Percentiles rank a stretch among this genome's conserved stretches.
These are phyloP conservation scores for Calocybe gangraenosa DNA, from an alignment of 768 basidiomycete species.

Conservation along the genomic window DNA sequence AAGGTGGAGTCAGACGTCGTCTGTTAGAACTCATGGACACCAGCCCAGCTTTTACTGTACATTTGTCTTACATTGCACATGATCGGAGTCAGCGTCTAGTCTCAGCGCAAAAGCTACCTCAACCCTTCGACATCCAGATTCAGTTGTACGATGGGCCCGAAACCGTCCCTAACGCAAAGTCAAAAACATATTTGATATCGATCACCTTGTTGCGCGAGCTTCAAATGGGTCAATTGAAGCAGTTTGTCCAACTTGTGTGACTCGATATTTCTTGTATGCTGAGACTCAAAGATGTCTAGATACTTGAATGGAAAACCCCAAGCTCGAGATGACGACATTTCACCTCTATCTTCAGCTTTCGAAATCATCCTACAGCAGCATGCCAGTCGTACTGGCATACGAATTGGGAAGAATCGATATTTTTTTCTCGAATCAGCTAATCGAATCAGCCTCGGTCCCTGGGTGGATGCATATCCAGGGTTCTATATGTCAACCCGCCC, in stretches of 20 bases:
- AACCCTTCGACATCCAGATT: constrained; percentile 37
- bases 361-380: constrained; percentile 55
- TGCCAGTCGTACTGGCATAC: constrained; percentile 40
- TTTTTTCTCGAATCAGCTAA: constrained; percentile 41
- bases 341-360: constrained; percentile 51
- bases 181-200: constrained; percentile 38
- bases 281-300: no score
- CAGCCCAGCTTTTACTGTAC: constrained; percentile 27
- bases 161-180: constrained; percentile 28
- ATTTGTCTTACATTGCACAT: constrained; percentile 45
- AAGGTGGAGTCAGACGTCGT: constrained; percentile 42
- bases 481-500: constrained; percentile 50
- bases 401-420: constrained; percentile 51
- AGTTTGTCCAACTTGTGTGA: constrained; percentile 22
- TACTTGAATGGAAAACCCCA: constrained; percentile 44
- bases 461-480: constrained; percentile 38
- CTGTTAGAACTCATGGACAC: constrained; percentile 54
- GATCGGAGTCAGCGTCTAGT: constrained; percentile 47
- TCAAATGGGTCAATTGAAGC: constrained; percentile 26
- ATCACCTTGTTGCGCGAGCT: constrained; percentile 40
- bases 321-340: constrained; percentile 41
- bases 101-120: constrained; percentile 40
- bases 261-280: no score
- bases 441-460: constrained; percentile 25
- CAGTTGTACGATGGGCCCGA: constrained; percentile 44